Evolutionary conservation across 2,329 filamentous ascomycete species (phyloP), one percentile per base, ranked within the genome.

Genomic region (Macrophomina tecta): DNA sequence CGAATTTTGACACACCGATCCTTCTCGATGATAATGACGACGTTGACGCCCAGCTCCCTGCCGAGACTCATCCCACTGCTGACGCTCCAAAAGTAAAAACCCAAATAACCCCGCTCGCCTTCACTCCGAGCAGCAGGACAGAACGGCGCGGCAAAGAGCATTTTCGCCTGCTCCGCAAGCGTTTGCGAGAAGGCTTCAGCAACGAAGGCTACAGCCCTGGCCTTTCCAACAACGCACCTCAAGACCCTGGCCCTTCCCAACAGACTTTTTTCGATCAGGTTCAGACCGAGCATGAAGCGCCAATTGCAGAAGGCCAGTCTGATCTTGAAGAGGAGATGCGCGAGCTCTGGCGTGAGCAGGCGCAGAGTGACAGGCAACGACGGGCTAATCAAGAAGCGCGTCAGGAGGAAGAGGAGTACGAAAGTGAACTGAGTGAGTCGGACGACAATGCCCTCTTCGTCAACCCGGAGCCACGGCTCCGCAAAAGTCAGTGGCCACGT

Each of bases 321-420:
- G 36, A 38, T 38, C 11, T 38, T 7, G 36, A 38, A 3, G 2
- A 3, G 4, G 36, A 38, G 36, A 38, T 38, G 36, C 4, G 36
- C 4, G 23, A 23, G 23, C 36, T 38, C 11, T 7, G 11, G 67
- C 60, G 7, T 62, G 72, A 9, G 2, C 28, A 28, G 1, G n/a
- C 28, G 5, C 64, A 68, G 28, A 11, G 36, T 4, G 51, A n/a
- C 2, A 63, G 65, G 18, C 9, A 12, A 0, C 67, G 28, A 5
- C 16, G 62, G 5, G n/a, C 28, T 38, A 62, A 60, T 69, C 7
- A 73, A 72, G 58, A 66, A 7, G 53, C 45, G 5, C n/a, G n/a
- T 1, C 32, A 23, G 9, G 36, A 30, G 2, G 46, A 45, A 45
- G 42, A 45, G 12, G 12, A 14, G 7, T 5, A 5, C 1, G 42